Evolutionary conservation across 768 basidiomycete genomes (phyloP).

Genomic region (Amanita muscaria): DNA sequence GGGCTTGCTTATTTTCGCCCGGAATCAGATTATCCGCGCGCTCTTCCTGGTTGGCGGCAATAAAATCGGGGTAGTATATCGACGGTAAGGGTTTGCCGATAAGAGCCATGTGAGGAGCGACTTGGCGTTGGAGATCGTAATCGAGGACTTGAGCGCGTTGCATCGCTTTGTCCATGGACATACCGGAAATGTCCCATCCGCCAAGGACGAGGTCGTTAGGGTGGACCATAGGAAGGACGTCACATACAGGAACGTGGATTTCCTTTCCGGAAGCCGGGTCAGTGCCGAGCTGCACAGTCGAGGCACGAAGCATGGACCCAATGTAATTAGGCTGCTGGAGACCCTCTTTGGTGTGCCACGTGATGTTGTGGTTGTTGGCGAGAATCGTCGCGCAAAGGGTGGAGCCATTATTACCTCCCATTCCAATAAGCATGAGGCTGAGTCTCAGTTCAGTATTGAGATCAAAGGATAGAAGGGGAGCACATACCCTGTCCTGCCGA

Average conservation of each 20-base stretch:
- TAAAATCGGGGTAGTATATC: slow-evolving; percentile 96
- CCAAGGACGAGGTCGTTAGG: slow-evolving; percentile 96
- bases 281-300: slow-evolving; percentile 84
- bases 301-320: slow-evolving; percentile 92
- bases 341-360: slow-evolving; percentile 91
- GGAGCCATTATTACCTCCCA: slow-evolving; percentile 96
- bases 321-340: slow-evolving; percentile 96
- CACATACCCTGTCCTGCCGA: slow-evolving; percentile 87
- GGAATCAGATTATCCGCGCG: slow-evolving; percentile 92
- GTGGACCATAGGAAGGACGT: slow-evolving; percentile 95
- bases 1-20: slow-evolving; percentile 79
- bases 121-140: slow-evolving; percentile 94
- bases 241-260: slow-evolving; percentile 84
- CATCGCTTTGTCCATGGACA: slow-evolving; percentile 88
- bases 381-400: slow-evolving; percentile 92
- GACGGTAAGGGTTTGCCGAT: slow-evolving; percentile 83
- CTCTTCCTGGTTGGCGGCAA: slow-evolving; percentile 94
- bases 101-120: slow-evolving; percentile 75
- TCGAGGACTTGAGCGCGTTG: slow-evolving; percentile 87
- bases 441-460: slow-evolving; percentile 7
- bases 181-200: slow-evolving; percentile 94
- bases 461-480: slow-evolving; percentile 2
- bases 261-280: slow-evolving; percentile 80
- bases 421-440: slow-evolving; percentile 94
- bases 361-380: slow-evolving; percentile 91